Conservation (phyloP, 176 grass and related monocot species). For the Rhipidocladum racemiflorum region DNA sequence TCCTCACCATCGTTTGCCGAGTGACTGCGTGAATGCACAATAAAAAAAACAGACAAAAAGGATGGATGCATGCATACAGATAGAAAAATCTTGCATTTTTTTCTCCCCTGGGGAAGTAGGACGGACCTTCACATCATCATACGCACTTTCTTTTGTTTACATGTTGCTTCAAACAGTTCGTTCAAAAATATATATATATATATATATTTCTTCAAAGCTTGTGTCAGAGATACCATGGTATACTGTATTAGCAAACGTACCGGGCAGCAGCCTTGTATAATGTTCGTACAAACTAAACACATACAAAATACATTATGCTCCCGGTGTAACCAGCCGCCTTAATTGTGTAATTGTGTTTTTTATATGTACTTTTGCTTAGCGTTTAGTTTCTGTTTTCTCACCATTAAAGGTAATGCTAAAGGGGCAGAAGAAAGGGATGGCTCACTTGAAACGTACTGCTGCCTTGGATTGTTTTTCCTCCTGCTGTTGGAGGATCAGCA, state of each 20-base stretch:
- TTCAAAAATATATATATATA: too few species aligned
- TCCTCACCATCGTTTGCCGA: background rate
- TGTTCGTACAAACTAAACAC: too few species aligned
- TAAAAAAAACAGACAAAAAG: background rate
- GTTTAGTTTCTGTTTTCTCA: slow-evolving; percentile 22
- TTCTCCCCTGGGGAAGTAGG: background rate
- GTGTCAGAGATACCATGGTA: background rate
- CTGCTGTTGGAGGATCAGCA: slow-evolving; percentile 9
- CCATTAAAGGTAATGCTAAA: slow-evolving; percentile 42
- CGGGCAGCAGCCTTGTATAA: too few species aligned
- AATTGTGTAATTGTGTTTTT: background rate
- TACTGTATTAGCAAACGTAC: too few species aligned
- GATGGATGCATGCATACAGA: background rate
- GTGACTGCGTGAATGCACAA: background rate
- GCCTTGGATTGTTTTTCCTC: background rate
- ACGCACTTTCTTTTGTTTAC: background rate
- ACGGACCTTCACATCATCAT: background rate
- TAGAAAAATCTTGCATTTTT: background rate
- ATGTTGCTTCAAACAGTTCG: background rate
- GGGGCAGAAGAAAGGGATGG: slow-evolving; percentile 34
- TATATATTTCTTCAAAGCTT: background rate
- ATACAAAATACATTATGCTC: background rate
- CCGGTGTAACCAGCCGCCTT: slow-evolving; percentile 26
- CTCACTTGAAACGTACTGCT: slow-evolving; percentile 43
- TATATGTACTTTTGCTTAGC: slow-evolving; percentile 21